Evolutionary conservation across 306 rosid genomes (phyloP).

Genomic region (Vachellia pachyceras): DNA sequence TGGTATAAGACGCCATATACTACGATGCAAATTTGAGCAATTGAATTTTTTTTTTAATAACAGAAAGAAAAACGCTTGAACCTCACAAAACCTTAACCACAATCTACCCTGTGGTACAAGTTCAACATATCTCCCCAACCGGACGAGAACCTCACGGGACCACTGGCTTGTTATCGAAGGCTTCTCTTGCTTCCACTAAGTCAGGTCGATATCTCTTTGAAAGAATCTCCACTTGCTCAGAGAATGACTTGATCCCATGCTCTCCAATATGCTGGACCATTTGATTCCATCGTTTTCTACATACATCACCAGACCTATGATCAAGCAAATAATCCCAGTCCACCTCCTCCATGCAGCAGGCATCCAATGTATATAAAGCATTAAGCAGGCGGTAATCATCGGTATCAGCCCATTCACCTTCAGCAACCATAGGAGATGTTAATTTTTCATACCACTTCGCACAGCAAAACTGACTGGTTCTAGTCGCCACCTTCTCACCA

Average conservation of each 20-base stretch:
- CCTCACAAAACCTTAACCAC: conserved; percentile 18
- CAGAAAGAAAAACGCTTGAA: not conserved
- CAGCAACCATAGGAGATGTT: conserved; percentile 62
- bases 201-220: conserved; percentile 62
- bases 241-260: conserved; percentile 58
- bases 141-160: conserved; percentile 38
- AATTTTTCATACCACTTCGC: conserved; percentile 71
- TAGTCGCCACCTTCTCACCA: conserved; percentile 52
- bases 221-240: conserved; percentile 76
- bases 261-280: conserved; percentile 72
- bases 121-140: conserved; percentile 1
- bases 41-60: not conserved
- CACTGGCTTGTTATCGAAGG: conserved; percentile 55
- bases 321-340: conserved; percentile 83
- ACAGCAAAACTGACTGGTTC: conserved; percentile 56
- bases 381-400: conserved; percentile 73
- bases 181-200: conserved; percentile 64
- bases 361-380: conserved; percentile 69
- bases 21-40: not conserved
- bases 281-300: conserved; percentile 80
- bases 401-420: conserved; percentile 65
- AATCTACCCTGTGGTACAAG: not conserved
- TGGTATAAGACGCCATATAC: not conserved
- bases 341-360: conserved; percentile 70
- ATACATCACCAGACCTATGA: conserved; percentile 68